Evolutionary conservation across 2,329 filamentous ascomycete genomes (phyloP).

Genomic region (Ascosphaera apis): DNA sequence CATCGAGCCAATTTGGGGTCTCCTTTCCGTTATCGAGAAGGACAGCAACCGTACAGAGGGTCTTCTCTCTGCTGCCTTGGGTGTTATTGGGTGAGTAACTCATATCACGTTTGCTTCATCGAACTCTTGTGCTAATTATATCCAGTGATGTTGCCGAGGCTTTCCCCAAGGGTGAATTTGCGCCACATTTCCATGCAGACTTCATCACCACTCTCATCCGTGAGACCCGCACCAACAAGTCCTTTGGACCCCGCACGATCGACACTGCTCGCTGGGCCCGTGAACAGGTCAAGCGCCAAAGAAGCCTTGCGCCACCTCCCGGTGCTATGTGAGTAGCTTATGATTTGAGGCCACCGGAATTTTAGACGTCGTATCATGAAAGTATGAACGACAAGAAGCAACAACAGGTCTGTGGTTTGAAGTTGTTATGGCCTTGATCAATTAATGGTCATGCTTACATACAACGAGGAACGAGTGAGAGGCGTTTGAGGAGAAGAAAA

Average conservation of each 20-base stretch:
- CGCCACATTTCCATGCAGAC: conserved; percentile 65
- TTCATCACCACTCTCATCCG: conserved; percentile 81
- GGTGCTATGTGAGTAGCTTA: neutral
- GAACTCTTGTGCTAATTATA: neutral
- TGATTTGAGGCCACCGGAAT: neutral
- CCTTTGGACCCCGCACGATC: conserved; percentile 63
- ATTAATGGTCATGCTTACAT: neutral
- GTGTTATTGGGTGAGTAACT: conserved; percentile 65
- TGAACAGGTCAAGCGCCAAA: conserved; percentile 87
- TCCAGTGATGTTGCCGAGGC: conserved; percentile 74
- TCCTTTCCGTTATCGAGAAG: conserved; percentile 56
- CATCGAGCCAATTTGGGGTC: conserved; percentile 64
- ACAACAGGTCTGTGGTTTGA: neutral
- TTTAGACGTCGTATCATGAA: neutral
- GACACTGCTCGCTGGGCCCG: conserved; percentile 94
- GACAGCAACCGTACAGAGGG: conserved; percentile 81
- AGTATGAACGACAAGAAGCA: neutral
- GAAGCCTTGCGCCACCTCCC: conserved; percentile 11
- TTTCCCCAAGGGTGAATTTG: conserved; percentile 74
- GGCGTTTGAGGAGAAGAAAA: too few species aligned
- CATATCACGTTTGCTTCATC: neutral
- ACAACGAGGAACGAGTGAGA: neutral
- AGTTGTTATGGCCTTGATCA: neutral
- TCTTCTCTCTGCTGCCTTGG: conserved; percentile 83
- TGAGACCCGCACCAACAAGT: conserved; percentile 72